A percentile compares a stretch with the other conserved stretches of the same genome.
phyloP scores from a whole-genome alignment of 2,329 filamentous ascomycete genomes.

The Botrytis porri region DNA sequence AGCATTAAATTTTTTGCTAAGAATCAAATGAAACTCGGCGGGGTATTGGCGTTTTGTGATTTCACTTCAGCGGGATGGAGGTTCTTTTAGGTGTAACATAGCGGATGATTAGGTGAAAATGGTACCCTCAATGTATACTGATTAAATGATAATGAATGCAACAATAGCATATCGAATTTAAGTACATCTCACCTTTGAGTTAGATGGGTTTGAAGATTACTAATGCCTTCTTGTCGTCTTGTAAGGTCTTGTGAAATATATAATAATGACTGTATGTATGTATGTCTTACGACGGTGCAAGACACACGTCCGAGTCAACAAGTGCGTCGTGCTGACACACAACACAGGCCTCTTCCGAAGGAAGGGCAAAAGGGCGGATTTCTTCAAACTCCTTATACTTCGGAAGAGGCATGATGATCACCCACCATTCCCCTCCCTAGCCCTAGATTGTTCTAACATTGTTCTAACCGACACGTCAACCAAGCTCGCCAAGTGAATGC shows the following conservation, averaged over 20 bases:
- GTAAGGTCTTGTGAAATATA: not conserved
- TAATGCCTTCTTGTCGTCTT: not conserved
- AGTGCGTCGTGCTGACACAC: too few species aligned
- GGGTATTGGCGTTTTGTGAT: conserved; percentile 15
- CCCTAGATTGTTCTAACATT: not conserved
- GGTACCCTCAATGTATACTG: not conserved
- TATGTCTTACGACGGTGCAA: not conserved
- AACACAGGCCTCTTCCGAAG: too few species aligned
- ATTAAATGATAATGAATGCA: conserved; percentile 17
- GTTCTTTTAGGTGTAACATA: conserved; percentile 12
- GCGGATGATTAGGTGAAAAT: conserved; percentile 12
- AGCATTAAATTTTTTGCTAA: conserved; percentile 61
- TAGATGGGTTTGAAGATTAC: not conserved
- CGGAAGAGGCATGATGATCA: too few species aligned
- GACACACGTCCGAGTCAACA: not conserved
- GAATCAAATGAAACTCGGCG: conserved; percentile 3
- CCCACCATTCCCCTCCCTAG: not conserved
- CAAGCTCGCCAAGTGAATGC: not conserved
- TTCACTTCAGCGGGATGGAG: conserved; percentile 4
- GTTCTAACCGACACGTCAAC: not conserved
- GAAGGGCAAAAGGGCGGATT: too few species aligned
- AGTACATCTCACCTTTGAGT: not conserved
- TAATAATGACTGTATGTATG: not conserved
- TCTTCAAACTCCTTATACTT: too few species aligned
- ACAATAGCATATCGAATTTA: conserved; percentile 9